phyloP scores from a whole-genome alignment of 2,329 filamentous ascomycete species.

The Didymella pinodella region DNA sequence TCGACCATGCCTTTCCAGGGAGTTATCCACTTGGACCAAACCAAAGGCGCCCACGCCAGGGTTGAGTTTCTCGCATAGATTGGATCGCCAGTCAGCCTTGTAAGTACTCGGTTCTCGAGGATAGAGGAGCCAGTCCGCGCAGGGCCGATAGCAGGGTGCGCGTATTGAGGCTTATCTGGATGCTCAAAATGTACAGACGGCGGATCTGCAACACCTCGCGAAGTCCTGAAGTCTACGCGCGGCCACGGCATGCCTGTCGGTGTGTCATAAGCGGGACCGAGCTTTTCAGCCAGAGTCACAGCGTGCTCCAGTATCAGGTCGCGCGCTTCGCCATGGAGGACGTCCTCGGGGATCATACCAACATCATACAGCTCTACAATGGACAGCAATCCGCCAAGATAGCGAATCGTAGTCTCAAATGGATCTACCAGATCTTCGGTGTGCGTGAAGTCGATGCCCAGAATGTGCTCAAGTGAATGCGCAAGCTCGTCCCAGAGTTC shows the following conservation, averaged over 20 bases:
- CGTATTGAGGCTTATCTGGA: slow-evolving; percentile 43
- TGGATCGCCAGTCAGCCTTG: slow-evolving; percentile 50
- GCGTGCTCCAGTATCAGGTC: slow-evolving; percentile 49
- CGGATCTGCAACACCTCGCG: slow-evolving; percentile 44
- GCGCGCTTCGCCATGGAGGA: slow-evolving; percentile 43
- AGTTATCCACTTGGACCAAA: slow-evolving; percentile 54
- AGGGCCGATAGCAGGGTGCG: slow-evolving; percentile 51
- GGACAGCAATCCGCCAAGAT: slow-evolving; percentile 52
- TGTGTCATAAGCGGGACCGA: slow-evolving; percentile 52
- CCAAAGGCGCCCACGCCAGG: slow-evolving; percentile 55
- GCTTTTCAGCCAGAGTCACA: slow-evolving; percentile 47
- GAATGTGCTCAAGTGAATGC: slow-evolving; percentile 50
- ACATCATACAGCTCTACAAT: slow-evolving; percentile 54
- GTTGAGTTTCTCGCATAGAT: slow-evolving; percentile 55
- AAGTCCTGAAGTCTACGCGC: slow-evolving; percentile 53
- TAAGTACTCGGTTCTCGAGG: slow-evolving; percentile 55
- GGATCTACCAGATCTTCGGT: slow-evolving; percentile 51
- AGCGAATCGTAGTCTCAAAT: slow-evolving; percentile 54
- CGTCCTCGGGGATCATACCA: slow-evolving; percentile 47
- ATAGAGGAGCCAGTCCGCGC: slow-evolving; percentile 56
- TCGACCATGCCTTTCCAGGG: slow-evolving; percentile 54
- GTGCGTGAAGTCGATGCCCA: slow-evolving; percentile 49
- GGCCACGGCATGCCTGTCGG: slow-evolving; percentile 56
- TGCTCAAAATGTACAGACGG: slow-evolving; percentile 39
- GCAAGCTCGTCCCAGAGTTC: slow-evolving; percentile 54